Percentiles rank a stretch among this genome's conserved stretches.
Evolutionary conservation across 306 rosid species (phyloP).

Genomic region (Cercis canadensis): DNA sequence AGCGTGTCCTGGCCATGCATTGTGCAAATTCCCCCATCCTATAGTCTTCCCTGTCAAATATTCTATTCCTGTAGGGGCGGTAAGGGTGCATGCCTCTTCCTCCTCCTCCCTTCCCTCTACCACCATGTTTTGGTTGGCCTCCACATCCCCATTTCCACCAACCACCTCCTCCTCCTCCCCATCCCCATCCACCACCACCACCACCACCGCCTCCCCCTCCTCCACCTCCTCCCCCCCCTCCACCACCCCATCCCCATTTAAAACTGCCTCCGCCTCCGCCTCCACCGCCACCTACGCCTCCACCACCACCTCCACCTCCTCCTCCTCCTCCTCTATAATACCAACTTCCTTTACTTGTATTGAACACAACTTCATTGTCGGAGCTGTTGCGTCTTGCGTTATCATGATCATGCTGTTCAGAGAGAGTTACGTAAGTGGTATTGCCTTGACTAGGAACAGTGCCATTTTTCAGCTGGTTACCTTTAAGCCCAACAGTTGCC

Average conservation of each 20-base stretch:
- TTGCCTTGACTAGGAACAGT: constrained; percentile 38
- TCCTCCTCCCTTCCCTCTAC: constrained; percentile 39
- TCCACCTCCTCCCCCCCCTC: constrained; percentile 32
- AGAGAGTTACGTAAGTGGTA: constrained; percentile 22
- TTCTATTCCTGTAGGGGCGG: constrained; percentile 30
- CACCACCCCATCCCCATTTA: constrained; percentile 29
- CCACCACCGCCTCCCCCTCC: constrained; percentile 38
- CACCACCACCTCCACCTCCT: constrained; percentile 18
- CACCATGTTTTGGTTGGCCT: constrained; percentile 44
- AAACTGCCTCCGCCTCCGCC: constrained; percentile 27
- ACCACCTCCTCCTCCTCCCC: constrained; percentile 82
- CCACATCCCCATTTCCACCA: constrained; percentile 84
- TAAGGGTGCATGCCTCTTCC: constrained; percentile 26
- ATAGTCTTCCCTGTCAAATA: constrained; percentile 49
- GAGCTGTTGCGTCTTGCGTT: constrained; percentile 33
- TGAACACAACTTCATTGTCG: constrained; percentile 36
- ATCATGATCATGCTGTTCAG: constrained; percentile 4
- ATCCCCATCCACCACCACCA: constrained; percentile 43
- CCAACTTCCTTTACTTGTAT: constrained; percentile 36
- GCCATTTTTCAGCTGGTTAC: constrained; percentile 33
- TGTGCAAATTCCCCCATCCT: constrained; percentile 74
- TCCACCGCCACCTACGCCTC: neutral
- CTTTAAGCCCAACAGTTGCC: constrained; percentile 43
- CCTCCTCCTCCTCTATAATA: constrained; percentile 32
- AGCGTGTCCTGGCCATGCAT: constrained; percentile 72